Evolutionary conservation across 768 basidiomycete species (phyloP), one percentile per base, ranked within the genome.

Genomic region (Boletus pseudo-olivaceus): DNA sequence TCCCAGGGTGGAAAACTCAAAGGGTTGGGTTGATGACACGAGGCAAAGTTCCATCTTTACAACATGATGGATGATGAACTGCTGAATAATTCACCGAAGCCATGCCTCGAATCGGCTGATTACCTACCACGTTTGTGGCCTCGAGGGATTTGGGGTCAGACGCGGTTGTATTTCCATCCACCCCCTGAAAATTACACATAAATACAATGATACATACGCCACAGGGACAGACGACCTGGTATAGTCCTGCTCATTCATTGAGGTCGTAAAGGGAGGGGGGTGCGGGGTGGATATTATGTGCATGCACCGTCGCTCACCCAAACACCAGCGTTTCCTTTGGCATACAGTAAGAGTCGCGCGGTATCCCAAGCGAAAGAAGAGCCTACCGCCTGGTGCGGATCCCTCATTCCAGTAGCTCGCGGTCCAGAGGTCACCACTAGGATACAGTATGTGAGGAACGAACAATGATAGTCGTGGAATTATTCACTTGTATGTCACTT

Each of bases 351-450:
- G 35, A 10, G 38, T 17, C 19, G 23, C 10, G 8, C 10, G 43
- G 10, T 14, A 43, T 43, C 45, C 10, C 33, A 53, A 5, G 14
- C 5, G 17, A 27, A 27, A 30, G 19, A 27, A 9, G 30, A 33
- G 17, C 29, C 14, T 15, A 53, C 51, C 51, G 20, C 54, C 51
- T 6, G 46, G 46, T 4, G 4, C 7, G n/a, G 34, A 53, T 5
- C 12, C 33, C 19, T 56, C 46, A 9, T 53, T 47, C 51, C 51
- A 56, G 32, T 45, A 38, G 35, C 34, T 53, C 9, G 46, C 51
- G 19, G 46, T 56, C 46, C 55, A 56, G 46, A 48, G 51, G 20
- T 43, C 5, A 4, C 51, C 45, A 26, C 51, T 47, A 40, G 2
- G n/a, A 20, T 17, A n/a, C n/a, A n/a, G n/a, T n/a, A 5, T 7